A percentile compares a stretch with the other conserved stretches of the same genome.
Evolutionary conservation across 192 early-diverging fungal genomes (phyloP).

Genomic region (Irineochytrium annulatum): DNA sequence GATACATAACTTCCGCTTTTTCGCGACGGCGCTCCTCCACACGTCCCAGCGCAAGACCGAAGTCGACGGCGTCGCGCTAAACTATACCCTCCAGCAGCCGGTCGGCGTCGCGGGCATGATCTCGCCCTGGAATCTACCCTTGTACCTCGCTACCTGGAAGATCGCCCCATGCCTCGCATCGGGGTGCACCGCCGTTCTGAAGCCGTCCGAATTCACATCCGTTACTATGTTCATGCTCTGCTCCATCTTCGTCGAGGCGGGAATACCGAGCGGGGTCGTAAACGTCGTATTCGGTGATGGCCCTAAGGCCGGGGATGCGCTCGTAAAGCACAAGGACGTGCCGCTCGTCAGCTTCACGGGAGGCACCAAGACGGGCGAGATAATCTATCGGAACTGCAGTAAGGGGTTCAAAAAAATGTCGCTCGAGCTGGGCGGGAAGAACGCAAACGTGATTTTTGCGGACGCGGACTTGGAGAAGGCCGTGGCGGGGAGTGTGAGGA

Average conservation of each 20-base stretch:
- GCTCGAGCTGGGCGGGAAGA: constrained; percentile 84
- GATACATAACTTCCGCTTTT: constrained; percentile 68
- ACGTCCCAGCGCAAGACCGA: constrained; percentile 39
- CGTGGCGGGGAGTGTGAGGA: constrained; percentile 47
- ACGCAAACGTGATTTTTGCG: constrained; percentile 48
- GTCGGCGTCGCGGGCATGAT: constrained; percentile 50
- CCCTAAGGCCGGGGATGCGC: constrained; percentile 58
- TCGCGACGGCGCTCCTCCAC: constrained; percentile 66
- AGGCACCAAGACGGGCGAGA: not conserved
- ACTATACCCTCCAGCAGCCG: constrained; percentile 47
- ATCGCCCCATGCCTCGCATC: constrained; percentile 72
- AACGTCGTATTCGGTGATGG: constrained; percentile 84
- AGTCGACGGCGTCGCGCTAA: constrained; percentile 48
- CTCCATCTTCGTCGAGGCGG: constrained; percentile 45
- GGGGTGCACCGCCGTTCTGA: constrained; percentile 73
- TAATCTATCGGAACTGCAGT: constrained; percentile 36
- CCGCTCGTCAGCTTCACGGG: constrained; percentile 73
- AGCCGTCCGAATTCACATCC: constrained; percentile 63
- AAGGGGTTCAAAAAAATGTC: constrained; percentile 70
- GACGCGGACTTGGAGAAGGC: constrained; percentile 28
- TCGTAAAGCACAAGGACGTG: constrained; percentile 67
- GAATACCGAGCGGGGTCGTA: constrained; percentile 70
- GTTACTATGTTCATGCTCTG: constrained; percentile 51
- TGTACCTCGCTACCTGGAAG: constrained; percentile 72
- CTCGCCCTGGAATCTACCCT: constrained; percentile 63